Evolutionary conservation across 257 asterid genomes (phyloP), one percentile per base, ranked within the genome.

Genomic region (Ocimum tenuiflorum): DNA sequence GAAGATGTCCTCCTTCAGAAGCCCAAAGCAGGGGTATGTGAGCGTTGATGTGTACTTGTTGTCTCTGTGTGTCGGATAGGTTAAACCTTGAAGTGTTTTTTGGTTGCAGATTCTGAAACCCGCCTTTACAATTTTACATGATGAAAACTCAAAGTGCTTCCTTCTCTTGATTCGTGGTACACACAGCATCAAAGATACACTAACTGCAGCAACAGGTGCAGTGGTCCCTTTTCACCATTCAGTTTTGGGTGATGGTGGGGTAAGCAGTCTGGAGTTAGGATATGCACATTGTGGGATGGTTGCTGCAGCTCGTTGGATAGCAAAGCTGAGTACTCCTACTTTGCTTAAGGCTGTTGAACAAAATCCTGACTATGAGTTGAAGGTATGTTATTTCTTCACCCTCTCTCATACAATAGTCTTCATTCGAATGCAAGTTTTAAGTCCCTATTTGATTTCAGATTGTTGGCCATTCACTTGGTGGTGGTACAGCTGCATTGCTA

Each of bases 261-360:
- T 88, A 51, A 76, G 84, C 79, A 82, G 79, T 78, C 82, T 88
- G 65, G 91, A 84, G 60, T 73, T 88, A 69, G 96, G 96, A 63
- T 84, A 88, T 60, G 96, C 96, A 7, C 96, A 88, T 75, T 88
- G 96, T 73, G 96, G 96, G 43, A 88, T 88, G 96, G 96, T 86
- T 71, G 96, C 96, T 79, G 95, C 96, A 63, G 96, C 96, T 57
- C 80, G 96, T 43, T 88, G 96, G 96, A 88, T 86, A 61, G 90
- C 96, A 18, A 88, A 86, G 82, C 88, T 86, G 3, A 77, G 90
- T 73, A 81, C 80, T 63, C 96, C 96, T 17, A 76, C 83, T 69
- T 75, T 88, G 82, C 81, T 81, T 70, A 79, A 78, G 81, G 95
- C 89, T 67, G 77, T 86, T 49, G 75, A 80, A 66, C 91, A 84